Evolutionary conservation across 805 yeast genomes (phyloP).

Genomic region (Debaryomyces maramus): DNA sequence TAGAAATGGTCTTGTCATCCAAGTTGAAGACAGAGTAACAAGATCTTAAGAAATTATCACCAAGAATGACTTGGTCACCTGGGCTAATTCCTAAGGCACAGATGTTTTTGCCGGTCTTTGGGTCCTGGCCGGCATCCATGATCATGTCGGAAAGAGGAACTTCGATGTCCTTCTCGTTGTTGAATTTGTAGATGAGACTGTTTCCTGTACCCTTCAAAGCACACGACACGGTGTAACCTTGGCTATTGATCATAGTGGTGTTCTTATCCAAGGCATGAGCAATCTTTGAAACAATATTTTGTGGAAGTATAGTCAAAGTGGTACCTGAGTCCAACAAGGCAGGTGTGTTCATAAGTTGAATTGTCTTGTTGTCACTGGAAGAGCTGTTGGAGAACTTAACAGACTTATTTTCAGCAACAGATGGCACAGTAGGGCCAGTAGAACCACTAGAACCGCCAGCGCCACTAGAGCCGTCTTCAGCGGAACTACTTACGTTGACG

Average conservation of each 20-base stretch:
- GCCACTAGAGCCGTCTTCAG: constrained; percentile 4
- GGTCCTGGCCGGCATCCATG: constrained; percentile 16
- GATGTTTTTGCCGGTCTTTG: constrained; percentile 4
- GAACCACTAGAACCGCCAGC: constrained; percentile 7
- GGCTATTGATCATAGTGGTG: not conserved
- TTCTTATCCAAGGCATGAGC: not conserved
- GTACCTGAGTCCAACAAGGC: constrained; percentile 25
- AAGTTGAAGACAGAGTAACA: constrained; percentile 28
- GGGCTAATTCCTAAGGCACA: constrained; percentile 22
- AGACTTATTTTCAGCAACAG: constrained; percentile 7
- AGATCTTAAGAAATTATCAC: constrained; percentile 28
- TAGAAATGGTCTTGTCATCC: constrained; percentile 22
- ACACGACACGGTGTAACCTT: constrained; percentile 17
- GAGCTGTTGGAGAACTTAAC: constrained; percentile 4
- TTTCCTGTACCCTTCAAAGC: constrained; percentile 7
- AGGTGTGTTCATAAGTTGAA: constrained; percentile 1
- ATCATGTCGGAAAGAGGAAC: constrained; percentile 45
- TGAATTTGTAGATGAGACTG: constrained; percentile 7
- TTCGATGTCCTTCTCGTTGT: constrained; percentile 28
- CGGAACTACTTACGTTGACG: constrained; percentile 10
- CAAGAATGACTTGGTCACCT: constrained; percentile 17
- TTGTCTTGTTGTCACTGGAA: not conserved
- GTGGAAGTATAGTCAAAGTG: constrained; percentile 50
- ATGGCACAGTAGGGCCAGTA: constrained; percentile 12
- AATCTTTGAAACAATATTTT: not conserved